Evolutionary conservation across 1,139 yeast species (phyloP).

Genomic region (Spencermartinsiella ligniputridi): DNA sequence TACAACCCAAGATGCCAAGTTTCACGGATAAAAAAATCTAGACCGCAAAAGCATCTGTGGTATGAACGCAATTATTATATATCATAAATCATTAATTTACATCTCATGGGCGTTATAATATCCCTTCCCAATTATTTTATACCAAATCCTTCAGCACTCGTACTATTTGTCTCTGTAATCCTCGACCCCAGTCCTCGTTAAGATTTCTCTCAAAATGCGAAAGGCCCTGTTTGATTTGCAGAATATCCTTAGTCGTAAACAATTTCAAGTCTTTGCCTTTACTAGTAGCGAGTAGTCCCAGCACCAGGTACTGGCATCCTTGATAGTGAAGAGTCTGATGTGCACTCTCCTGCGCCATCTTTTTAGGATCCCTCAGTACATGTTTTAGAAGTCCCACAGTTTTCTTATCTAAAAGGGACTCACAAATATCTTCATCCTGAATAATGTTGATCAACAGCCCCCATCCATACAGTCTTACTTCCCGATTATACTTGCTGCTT

Average conservation of each 20-base stretch:
- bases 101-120: background rate
- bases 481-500: background rate
- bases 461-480: conserved; percentile 15
- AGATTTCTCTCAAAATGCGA: conserved; percentile 10
- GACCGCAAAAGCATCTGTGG: no score
- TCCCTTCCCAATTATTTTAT: background rate
- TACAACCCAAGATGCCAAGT: no score
- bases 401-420: conserved; percentile 4
- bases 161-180: conserved; percentile 16
- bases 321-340: conserved; percentile 13
- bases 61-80: no score
- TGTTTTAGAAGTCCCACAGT: background rate
- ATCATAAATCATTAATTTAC: no score
- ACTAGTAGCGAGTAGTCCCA: conserved; percentile 15
- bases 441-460: conserved; percentile 20
- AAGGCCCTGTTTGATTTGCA: conserved; percentile 11
- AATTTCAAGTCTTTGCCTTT: background rate
- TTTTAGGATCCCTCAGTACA: background rate
- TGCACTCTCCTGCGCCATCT: background rate
- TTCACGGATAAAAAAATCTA: no score
- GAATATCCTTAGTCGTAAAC: conserved; percentile 10
- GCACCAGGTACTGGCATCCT: conserved; percentile 19
- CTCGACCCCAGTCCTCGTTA: conserved; percentile 14
- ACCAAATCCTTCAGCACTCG: conserved; percentile 11
- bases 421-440: conserved; percentile 12